phyloP scores from a whole-genome alignment of 228 moss, liverwort and hornwort species.

The Sphagnum magellanicum region DNA sequence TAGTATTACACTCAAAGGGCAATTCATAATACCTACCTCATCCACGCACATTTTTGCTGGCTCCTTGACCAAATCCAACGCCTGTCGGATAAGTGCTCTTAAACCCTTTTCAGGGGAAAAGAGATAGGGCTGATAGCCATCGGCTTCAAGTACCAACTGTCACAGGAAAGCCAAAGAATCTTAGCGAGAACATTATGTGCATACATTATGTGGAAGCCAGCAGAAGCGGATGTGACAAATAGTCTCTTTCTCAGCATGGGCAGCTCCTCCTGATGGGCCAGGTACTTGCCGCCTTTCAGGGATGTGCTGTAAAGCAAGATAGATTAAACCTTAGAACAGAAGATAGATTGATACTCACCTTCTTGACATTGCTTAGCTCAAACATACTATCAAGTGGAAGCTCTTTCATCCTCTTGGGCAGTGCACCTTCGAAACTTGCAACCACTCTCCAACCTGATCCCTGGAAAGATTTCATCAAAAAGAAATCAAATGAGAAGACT shows the following conservation, averaged over 20 bases:
- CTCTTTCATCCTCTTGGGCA: constrained; percentile 72
- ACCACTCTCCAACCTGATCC: constrained; percentile 94
- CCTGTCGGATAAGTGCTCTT: constrained; percentile 77
- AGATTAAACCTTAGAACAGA: background rate
- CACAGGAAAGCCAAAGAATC: background rate
- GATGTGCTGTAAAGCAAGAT: no score
- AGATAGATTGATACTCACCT: constrained; percentile 24
- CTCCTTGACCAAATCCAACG: constrained; percentile 87
- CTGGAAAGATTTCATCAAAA: constrained; percentile 22
- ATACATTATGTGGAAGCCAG: no score
- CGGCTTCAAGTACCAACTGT: constrained; percentile 91
- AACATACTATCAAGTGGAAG: constrained; percentile 77
- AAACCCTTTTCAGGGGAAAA: constrained; percentile 94
- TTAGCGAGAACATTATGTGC: no score
- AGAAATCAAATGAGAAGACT: no score
- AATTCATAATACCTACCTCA: constrained; percentile 47
- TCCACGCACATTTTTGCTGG: constrained; percentile 87
- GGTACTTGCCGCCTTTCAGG: no score
- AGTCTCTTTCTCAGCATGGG: background rate
- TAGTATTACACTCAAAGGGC: no score
- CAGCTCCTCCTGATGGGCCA: no score
- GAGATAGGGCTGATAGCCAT: constrained; percentile 96
- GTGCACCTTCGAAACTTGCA: constrained; percentile 82
- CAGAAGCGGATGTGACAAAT: background rate
- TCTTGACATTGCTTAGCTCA: constrained; percentile 81